Evolutionary conservation across 2,329 filamentous ascomycete genomes (phyloP).

Genomic region (Lecanoromycetidae sp.): DNA sequence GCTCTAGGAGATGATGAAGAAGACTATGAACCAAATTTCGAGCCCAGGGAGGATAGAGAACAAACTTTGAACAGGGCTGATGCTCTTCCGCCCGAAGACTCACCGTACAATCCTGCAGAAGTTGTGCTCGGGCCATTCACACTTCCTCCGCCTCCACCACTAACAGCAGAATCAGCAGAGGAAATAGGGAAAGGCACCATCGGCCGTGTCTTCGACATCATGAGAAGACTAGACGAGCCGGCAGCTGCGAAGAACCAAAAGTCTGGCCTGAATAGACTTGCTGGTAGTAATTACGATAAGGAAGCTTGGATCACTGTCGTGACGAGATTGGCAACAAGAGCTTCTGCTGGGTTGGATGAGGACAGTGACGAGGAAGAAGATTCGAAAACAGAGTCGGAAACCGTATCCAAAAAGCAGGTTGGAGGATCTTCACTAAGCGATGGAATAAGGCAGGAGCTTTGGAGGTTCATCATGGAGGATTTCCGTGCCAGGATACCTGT

Average conservation of each 20-base stretch:
- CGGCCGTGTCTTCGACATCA: slow-evolving; percentile 63
- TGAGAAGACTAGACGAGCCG: slow-evolving; percentile 59
- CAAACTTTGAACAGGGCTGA: slow-evolving; percentile 69
- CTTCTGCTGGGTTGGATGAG: slow-evolving; percentile 58
- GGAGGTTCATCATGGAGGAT: slow-evolving; percentile 79
- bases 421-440: slow-evolving; percentile 39
- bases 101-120: slow-evolving; percentile 35
- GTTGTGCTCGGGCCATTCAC: slow-evolving; percentile 62
- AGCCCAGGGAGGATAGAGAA: slow-evolving; percentile 62
- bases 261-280: slow-evolving; percentile 68
- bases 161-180: slow-evolving; percentile 60
- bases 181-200: slow-evolving; percentile 64
- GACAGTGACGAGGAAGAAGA: slow-evolving; percentile 44
- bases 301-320: slow-evolving; percentile 88
- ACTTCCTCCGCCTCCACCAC: slow-evolving; percentile 60
- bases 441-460: slow-evolving; percentile 67
- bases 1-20: slow-evolving; percentile 61
- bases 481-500: slow-evolving; percentile 82
- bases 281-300: slow-evolving; percentile 69
- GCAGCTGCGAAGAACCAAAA: slow-evolving; percentile 46
- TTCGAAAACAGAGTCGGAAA: slow-evolving; percentile 21
- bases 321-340: slow-evolving; percentile 70
- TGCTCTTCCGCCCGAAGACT: slow-evolving; percentile 48
- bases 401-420: slow-evolving; percentile 25
- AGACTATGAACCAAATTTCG: slow-evolving; percentile 84